phyloP scores from a whole-genome alignment of 2,329 filamentous ascomycete genomes.

The Neocatenulostroma microsporum region DNA sequence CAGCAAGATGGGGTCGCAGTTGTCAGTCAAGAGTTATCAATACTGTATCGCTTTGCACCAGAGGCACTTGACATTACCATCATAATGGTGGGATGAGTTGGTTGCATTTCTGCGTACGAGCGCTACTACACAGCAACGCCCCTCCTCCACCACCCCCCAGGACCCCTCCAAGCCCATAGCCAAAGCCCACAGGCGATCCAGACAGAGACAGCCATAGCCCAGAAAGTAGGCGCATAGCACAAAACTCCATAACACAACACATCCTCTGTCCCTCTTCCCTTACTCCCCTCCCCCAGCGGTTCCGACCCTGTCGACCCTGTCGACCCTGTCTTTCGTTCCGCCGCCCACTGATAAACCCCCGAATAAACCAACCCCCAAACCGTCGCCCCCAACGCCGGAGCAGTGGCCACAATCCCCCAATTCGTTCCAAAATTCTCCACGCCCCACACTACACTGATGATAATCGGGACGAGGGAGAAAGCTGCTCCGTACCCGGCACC shows the following conservation, averaged over 20 bases:
- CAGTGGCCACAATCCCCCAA: conserved; percentile 90
- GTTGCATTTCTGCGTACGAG: too few relatives aligned
- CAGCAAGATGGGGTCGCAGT: too few relatives aligned
- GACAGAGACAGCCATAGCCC: conserved; percentile 75
- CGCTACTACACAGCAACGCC: conserved; percentile 73
- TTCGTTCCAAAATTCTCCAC: conserved; percentile 98
- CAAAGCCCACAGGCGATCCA: conserved; percentile 68
- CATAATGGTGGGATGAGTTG: too few relatives aligned
- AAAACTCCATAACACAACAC: conserved; percentile 69
- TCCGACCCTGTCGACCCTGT: conserved; percentile 38
- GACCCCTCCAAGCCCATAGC: conserved; percentile 73
- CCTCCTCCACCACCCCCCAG: conserved; percentile 64
- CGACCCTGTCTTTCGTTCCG: too few relatives aligned
- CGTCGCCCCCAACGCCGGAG: conserved; percentile 78
- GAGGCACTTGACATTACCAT: too few relatives aligned
- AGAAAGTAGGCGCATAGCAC: conserved; percentile 77
- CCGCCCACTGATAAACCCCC: conserved; percentile 64
- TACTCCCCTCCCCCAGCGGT: conserved; percentile 32
- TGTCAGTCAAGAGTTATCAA: too few relatives aligned
- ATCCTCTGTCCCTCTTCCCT: conserved; percentile 37
- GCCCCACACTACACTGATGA: conserved; percentile 96
- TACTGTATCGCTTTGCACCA: too few relatives aligned
- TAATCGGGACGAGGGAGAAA: conserved; percentile 82
- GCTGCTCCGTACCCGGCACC: conserved; percentile 89
- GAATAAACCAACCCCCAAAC: conserved; percentile 87